Base-by-base conservation (phyloP, 2,329 filamentous ascomycete genomes). In the Purpureocillium lavendulum region DNA sequence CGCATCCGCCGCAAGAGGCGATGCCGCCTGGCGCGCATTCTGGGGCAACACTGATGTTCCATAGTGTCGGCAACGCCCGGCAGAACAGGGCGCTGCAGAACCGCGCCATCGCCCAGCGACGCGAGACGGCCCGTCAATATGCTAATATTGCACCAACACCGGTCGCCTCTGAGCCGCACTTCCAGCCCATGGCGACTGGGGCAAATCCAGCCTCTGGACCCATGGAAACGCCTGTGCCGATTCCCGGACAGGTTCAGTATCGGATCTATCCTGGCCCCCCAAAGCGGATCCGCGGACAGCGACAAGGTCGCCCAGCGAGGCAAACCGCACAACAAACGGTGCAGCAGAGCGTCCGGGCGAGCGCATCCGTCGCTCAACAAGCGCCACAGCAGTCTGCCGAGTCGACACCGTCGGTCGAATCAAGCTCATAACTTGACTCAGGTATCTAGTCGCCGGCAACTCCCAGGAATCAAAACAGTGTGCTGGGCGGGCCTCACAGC, bases 241-340 rank as follows among this genome's bases (percentile, higher is more conserved):
- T 59, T 16, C 51, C 54, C 5, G 49, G 48, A 8, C 21, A 21
- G 14, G 8, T 36, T 11, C 47, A 52, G 26, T 60, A 55, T 24
- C 53, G 51, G 36, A 51, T 52, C 30, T 62, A 56, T 32, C 45
- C 48, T 5, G 50, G 50, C 3, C 51, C 52, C n/a, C 42, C 50
- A 7, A 59, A 56, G 44, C 51, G 56, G 31, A 53, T 54, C 33
- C 59, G 55, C 9, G 44, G 50, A 17, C 44, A 49, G 18, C 48
- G 52, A 32, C 40, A 46, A 7, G 18, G 32, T 7, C 24, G 12
- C 17, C 13, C 12, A 13, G 12, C 35, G 2, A 18, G 26, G 4
- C 36, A 42, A 26, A 5, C 6, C 21, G 21, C 21, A 10, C 21
- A 26, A 10, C 21, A 26, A 5, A 26, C 21, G 21, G 21, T 10